A percentile compares a stretch with the other conserved stretches of the same genome.
phyloP scores from a whole-genome alignment of 495 filamentous ascomycete species.

The Apiosordaria backusii region DNA sequence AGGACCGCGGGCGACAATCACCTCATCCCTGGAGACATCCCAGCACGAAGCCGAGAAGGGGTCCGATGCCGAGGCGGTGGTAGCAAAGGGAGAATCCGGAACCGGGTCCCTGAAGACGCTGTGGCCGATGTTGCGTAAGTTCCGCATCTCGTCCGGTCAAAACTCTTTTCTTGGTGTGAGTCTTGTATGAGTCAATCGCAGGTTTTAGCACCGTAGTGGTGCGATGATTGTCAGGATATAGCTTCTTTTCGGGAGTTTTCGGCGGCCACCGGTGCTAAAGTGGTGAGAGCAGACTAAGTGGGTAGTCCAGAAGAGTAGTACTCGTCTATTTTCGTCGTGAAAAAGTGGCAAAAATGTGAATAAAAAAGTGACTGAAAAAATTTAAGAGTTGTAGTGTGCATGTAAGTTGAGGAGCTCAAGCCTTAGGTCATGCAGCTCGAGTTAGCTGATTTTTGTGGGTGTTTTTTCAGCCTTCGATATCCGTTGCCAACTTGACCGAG shows the following conservation, averaged over 20 bases:
- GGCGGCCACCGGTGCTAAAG: constrained; percentile 5
- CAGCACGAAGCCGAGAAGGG: constrained; percentile 67
- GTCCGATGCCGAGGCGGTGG: constrained; percentile 24
- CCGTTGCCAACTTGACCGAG: not conserved
- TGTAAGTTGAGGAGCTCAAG: not conserved
- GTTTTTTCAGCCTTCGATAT: not conserved
- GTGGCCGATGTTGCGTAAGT: constrained; percentile 69
- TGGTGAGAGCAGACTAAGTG: not conserved
- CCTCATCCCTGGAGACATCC: constrained; percentile 66
- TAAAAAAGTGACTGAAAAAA: not conserved
- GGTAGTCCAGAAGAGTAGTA: constrained; percentile 2
- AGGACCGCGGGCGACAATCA: constrained; percentile 75
- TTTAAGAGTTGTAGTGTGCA: constrained; percentile 5
- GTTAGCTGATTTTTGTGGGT: constrained; percentile 1
- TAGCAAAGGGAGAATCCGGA: constrained; percentile 28
- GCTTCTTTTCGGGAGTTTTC: constrained; percentile 19
- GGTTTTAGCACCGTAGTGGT: constrained; percentile 1
- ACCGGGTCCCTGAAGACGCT: constrained; percentile 52
- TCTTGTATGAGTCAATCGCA: constrained; percentile 6
- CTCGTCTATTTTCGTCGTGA: constrained; percentile 3
- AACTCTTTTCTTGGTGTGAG: constrained; percentile 1
- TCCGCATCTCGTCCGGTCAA: constrained; percentile 59
- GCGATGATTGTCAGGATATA: constrained; percentile 10
- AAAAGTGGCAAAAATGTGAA: constrained; percentile 4
- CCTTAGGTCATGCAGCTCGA: not conserved